A percentile compares a stretch with the other conserved stretches of the same genome.
phyloP scores from a whole-genome alignment of 352 stramenopile species.

The Pythium sp. region DNA sequence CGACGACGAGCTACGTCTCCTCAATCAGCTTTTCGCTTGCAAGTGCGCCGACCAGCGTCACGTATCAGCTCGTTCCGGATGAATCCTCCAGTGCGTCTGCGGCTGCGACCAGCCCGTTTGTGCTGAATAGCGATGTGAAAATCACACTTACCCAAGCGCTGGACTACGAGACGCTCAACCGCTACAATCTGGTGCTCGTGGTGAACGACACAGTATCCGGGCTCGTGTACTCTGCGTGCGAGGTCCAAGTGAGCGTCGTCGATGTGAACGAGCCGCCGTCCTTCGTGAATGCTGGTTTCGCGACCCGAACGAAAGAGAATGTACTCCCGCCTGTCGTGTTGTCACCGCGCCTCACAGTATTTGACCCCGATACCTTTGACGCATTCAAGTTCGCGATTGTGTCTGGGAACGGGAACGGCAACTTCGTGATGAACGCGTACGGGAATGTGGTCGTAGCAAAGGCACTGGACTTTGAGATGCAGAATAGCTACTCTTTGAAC shows the following conservation, averaged over 20 bases:
- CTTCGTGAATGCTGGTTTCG: conserved; percentile 23
- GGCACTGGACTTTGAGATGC: conserved; percentile 40
- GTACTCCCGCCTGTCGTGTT: conserved; percentile 29
- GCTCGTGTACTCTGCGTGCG: conserved; percentile 23
- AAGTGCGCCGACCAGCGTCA: conserved; percentile 14
- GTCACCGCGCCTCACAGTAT: conserved; percentile 21
- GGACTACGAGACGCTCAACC: conserved; percentile 27
- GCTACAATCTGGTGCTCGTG: conserved; percentile 20
- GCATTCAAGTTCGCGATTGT: conserved; percentile 36
- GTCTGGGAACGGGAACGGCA: conserved; percentile 22
- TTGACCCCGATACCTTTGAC: conserved; percentile 49
- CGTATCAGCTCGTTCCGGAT: conserved; percentile 5
- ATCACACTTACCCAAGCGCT: conserved; percentile 22
- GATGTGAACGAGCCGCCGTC: conserved; percentile 52
- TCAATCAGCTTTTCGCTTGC: conserved; percentile 32
- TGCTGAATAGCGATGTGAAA: conserved; percentile 16
- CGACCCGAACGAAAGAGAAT: conserved; percentile 40
- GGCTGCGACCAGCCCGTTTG: not conserved
- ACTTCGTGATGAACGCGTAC: conserved; percentile 44
- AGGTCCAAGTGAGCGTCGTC: conserved; percentile 39
- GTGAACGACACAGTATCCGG: conserved; percentile 22
- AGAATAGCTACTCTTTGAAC: conserved; percentile 32
- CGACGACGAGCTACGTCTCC: conserved; percentile 28
- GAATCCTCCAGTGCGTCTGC: not conserved
- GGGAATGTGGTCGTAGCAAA: conserved; percentile 35